A percentile compares a stretch with the other conserved stretches of the same genome.
Evolutionary conservation across 306 rosid species (phyloP).

Genomic region (Vicia faba): DNA sequence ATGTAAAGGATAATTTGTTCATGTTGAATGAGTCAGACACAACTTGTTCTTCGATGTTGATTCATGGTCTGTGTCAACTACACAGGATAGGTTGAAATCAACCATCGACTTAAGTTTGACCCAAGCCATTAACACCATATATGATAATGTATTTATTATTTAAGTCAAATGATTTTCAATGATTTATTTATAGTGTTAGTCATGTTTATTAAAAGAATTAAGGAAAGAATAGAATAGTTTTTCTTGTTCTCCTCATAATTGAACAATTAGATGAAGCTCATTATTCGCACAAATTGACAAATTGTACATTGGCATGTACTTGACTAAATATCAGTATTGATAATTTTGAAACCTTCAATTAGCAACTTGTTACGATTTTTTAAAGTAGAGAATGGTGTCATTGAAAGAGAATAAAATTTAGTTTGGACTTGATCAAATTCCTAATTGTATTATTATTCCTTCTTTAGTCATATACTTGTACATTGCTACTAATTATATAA

Average conservation of each 20-base stretch:
- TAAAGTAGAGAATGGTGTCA: conserved; percentile 2
- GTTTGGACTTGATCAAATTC: conserved; percentile 27
- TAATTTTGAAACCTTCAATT: conserved; percentile 1
- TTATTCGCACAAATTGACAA: too few species aligned
- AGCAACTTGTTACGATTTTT: background rate
- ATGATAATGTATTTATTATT: background rate
- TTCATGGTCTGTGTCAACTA: conserved; percentile 26
- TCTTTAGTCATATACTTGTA: too few species aligned
- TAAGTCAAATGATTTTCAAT: background rate
- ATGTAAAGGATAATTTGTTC: background rate
- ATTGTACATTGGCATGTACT: background rate
- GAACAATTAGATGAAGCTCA: background rate
- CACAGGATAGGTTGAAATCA: conserved; percentile 22
- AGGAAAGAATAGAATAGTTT: background rate
- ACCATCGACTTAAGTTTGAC: conserved; percentile 2
- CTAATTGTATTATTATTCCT: too few species aligned
- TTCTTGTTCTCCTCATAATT: background rate
- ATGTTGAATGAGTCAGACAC: conserved; percentile 30
- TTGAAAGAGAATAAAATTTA: conserved; percentile 12
- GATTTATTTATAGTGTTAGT: background rate
- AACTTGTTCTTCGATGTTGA: background rate
- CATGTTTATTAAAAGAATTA: background rate
- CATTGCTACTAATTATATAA: too few species aligned
- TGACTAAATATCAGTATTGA: background rate
- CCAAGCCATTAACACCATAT: background rate